Percentiles rank a stretch among this genome's conserved stretches.
phyloP scores from a whole-genome alignment of 371 early-diverging fungal species.

The Choanephora cucurbitarum region DNA sequence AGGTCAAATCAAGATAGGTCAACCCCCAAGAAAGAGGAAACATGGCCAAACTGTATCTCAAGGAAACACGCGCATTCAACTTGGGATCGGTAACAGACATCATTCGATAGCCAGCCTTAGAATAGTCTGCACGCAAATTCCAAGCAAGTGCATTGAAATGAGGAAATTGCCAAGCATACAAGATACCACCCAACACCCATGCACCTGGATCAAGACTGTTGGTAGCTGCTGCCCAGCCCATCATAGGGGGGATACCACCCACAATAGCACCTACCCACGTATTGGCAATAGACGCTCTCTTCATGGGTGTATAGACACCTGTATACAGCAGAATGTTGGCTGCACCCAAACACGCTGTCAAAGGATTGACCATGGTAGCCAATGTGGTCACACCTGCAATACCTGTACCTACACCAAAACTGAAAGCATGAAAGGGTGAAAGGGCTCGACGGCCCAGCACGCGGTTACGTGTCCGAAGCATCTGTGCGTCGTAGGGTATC shows the following conservation, averaged over 20 bases:
- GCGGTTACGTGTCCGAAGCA: conserved; percentile 91
- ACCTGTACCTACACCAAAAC: conserved; percentile 76
- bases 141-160: conserved; percentile 95
- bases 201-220: conserved; percentile 73
- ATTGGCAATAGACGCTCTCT: conserved; percentile 89
- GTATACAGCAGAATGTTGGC: conserved; percentile 90
- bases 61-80: conserved; percentile 85
- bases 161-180: conserved; percentile 98
- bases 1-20: conserved; percentile 78
- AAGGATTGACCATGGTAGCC: conserved; percentile 79
- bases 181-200: conserved; percentile 74
- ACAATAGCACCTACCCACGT: conserved; percentile 97
- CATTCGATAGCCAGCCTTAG: conserved; percentile 97
- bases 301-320: conserved; percentile 91
- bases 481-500: conserved; percentile 95
- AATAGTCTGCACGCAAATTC: conserved; percentile 92
- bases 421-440: conserved; percentile 86
- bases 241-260: conserved; percentile 97
- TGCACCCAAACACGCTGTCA: conserved; percentile 79
- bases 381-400: conserved; percentile 71
- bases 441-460: conserved; percentile 81
- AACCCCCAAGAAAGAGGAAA: conserved; percentile 72
- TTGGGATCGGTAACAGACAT: conserved; percentile 87
- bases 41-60: conserved; percentile 84
- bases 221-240: conserved; percentile 95